phyloP scores from a whole-genome alignment of 2,329 filamentous ascomycete species.

The Aphanoascus verrucosus region DNA sequence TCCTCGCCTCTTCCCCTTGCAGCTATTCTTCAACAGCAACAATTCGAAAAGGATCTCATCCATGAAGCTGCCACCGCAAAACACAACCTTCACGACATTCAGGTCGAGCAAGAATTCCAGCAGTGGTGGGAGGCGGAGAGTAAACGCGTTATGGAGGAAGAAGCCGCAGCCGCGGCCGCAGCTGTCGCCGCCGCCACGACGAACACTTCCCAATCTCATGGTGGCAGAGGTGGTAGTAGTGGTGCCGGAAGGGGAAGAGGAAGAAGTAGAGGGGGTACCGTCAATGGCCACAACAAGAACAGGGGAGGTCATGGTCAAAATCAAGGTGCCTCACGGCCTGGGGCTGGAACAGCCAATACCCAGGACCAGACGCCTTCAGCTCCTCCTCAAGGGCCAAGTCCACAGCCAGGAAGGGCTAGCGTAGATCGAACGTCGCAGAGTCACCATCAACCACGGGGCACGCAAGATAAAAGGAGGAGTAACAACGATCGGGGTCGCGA shows the following conservation, averaged over 20 bases:
- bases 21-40: constrained; percentile 81
- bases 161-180: constrained; percentile 28
- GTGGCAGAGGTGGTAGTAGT: constrained; percentile 15
- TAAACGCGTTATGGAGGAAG: constrained; percentile 56
- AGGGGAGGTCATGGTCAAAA: neutral
- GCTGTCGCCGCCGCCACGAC: neutral
- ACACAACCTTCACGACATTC: constrained; percentile 83
- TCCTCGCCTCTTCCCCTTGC: constrained; percentile 63
- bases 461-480: neutral
- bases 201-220: too few relatives aligned
- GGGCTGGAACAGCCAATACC: neutral
- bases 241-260: constrained; percentile 3
- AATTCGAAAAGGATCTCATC: constrained; percentile 69
- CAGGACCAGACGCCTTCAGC: neutral
- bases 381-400: neutral
- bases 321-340: neutral
- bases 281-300: neutral
- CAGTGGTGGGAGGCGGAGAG: constrained; percentile 93
- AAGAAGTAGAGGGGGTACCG: neutral
- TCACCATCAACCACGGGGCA: neutral
- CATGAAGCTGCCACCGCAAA: constrained; percentile 71
- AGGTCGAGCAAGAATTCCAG: constrained; percentile 92
- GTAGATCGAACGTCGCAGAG: neutral
- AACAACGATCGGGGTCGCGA: neutral
- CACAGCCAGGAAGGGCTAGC: neutral